Evolutionary conservation across 225 moss, liverwort and hornwort species (phyloP).

Genomic region (Lunularia cruciata): DNA sequence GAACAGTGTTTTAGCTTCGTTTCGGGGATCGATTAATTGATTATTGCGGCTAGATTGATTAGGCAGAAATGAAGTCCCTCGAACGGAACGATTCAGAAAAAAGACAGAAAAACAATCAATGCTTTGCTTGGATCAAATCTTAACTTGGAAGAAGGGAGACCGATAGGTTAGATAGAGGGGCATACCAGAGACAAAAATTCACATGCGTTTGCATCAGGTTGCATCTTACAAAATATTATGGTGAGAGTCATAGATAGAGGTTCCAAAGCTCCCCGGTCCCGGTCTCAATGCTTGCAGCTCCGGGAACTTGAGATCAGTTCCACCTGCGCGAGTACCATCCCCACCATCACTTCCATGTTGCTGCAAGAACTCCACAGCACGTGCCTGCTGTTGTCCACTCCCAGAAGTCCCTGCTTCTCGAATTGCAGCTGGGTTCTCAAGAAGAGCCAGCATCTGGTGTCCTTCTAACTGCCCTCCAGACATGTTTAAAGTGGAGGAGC

Average conservation of each 20-base stretch:
- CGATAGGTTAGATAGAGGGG: conserved; percentile 36
- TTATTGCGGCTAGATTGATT: no score
- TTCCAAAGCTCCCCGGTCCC: conserved; percentile 58
- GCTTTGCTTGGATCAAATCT: no score
- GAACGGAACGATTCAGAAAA: no score
- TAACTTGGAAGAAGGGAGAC: not conserved
- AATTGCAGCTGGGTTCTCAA: conserved; percentile 49
- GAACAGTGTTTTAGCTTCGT: no score
- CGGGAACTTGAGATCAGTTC: conserved; percentile 84
- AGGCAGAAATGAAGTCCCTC: no score
- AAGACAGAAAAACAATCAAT: not conserved
- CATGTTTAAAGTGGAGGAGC: conserved; percentile 38
- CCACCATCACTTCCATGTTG: conserved; percentile 70
- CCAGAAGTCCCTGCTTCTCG: conserved; percentile 35
- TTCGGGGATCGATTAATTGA: no score
- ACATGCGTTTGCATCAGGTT: conserved; percentile 46
- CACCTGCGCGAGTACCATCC: conserved; percentile 61
- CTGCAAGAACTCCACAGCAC: conserved; percentile 78
- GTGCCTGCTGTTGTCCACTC: conserved; percentile 48
- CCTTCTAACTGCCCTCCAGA: conserved; percentile 69
- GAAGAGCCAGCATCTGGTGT: conserved; percentile 63
- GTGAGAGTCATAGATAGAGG: conserved; percentile 79
- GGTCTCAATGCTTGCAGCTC: conserved; percentile 81
- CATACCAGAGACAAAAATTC: conserved; percentile 55
- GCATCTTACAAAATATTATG: conserved; percentile 83